These are phyloP conservation scores for Pyrenophora teres DNA, from an alignment of 2,329 filamentous ascomycete genomes.

Conservation along the genomic window DNA sequence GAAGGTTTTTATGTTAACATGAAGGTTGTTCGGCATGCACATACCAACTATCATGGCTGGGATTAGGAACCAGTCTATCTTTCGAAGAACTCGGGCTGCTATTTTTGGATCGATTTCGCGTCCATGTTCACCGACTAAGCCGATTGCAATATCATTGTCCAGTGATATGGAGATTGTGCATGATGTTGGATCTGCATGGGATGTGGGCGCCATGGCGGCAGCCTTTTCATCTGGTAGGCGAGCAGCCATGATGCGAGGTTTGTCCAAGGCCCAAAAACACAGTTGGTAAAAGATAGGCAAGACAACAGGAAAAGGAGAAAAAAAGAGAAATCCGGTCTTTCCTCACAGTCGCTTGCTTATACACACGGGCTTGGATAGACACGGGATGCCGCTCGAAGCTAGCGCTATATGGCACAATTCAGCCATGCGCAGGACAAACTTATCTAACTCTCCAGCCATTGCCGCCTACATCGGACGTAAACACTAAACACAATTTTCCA, in stretches of 20 bases:
- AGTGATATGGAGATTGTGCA: constrained; percentile 26
- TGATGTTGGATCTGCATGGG: constrained; percentile 18
- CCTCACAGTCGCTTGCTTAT: constrained; percentile 12
- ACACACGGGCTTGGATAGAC: constrained; percentile 15
- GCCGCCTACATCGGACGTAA: neutral
- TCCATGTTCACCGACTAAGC: constrained; percentile 63
- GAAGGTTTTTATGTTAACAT: neutral
- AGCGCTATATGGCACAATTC: constrained; percentile 16
- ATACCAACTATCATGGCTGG: constrained; percentile 63
- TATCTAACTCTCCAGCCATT: neutral
- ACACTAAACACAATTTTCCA: neutral
- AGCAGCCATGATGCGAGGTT: constrained; percentile 3
- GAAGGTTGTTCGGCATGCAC: constrained; percentile 6
- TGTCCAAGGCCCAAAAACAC: neutral
- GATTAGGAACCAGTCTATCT: constrained; percentile 70
- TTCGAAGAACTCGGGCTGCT: constrained; percentile 63
- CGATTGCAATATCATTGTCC: constrained; percentile 62
- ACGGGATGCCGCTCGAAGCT: constrained; percentile 23
- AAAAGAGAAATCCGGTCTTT: neutral
- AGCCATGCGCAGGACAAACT: neutral
- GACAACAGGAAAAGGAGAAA: neutral
- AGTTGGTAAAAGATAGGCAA: neutral
- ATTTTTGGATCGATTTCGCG: constrained; percentile 60
- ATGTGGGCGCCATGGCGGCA: constrained; percentile 4
- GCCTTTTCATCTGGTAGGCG: constrained; percentile 18